phyloP scores from a whole-genome alignment of 2,329 filamentous ascomycete species.

The Ceratocystis destructans region DNA sequence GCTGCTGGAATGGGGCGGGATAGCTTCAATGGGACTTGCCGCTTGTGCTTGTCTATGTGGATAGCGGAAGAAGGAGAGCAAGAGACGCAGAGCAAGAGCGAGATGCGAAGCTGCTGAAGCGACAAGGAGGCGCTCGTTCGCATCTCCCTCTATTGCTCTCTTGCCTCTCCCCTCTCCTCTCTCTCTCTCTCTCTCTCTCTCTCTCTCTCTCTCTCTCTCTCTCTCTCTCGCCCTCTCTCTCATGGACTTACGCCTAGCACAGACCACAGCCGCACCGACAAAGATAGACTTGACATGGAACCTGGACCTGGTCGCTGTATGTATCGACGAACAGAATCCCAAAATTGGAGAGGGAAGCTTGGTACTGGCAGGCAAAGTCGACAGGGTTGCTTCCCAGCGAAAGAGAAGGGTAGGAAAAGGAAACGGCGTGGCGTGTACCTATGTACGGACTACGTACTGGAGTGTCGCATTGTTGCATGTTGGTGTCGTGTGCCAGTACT shows the following conservation, averaged over 20 bases:
- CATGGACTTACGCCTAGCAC: background rate
- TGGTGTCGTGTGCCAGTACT: background rate
- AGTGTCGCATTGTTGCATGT: background rate
- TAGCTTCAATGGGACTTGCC: too few relatives aligned
- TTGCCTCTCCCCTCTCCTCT: background rate
- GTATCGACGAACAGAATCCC: background rate
- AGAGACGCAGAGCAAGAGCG: too few relatives aligned
- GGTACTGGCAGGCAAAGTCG: background rate
- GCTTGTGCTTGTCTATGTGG: too few relatives aligned
- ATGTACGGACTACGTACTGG: background rate
- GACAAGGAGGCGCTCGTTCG: background rate
- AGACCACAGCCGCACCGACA: slow-evolving; percentile 8
- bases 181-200: background rate
- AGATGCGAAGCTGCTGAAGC: too few relatives aligned
- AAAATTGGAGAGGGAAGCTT: slow-evolving; percentile 9
- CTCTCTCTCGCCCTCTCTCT: background rate
- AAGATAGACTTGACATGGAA: slow-evolving; percentile 10
- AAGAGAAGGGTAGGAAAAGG: too few relatives aligned
- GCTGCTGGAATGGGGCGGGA: background rate
- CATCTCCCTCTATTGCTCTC: background rate
- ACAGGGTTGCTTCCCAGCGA: background rate
- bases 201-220: background rate
- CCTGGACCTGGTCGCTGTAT: slow-evolving; percentile 2
- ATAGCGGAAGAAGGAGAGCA: too few relatives aligned
- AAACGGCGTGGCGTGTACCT: background rate